phyloP scores from a whole-genome alignment of 1,284 basidiomycete genomes.

The Athelia sp. region DNA sequence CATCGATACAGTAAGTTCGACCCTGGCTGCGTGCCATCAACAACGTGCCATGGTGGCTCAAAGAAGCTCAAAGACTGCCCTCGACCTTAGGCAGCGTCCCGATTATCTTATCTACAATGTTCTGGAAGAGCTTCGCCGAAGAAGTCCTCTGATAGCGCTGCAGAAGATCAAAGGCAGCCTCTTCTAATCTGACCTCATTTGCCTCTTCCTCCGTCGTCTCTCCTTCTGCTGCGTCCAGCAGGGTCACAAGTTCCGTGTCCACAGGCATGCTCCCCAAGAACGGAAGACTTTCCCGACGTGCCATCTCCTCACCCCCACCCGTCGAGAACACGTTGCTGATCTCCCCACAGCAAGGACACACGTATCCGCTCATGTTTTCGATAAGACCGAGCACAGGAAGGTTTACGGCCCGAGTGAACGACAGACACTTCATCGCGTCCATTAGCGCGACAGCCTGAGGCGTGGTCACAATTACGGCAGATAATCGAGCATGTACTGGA shows the following conservation, averaged over 20 bases:
- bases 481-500: constrained; percentile 76
- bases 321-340: constrained; percentile 94
- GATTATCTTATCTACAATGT: constrained; percentile 41
- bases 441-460: constrained; percentile 95
- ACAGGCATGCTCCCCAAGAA: constrained; percentile 94
- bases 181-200: constrained; percentile 12
- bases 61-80: not conserved
- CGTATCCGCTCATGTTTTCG: constrained; percentile 99
- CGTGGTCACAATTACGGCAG: constrained; percentile 91
- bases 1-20: too few relatives aligned
- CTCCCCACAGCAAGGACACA: constrained; percentile 93
- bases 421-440: constrained; percentile 94
- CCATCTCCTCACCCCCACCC: constrained; percentile 89
- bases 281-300: constrained; percentile 62
- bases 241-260: constrained; percentile 85
- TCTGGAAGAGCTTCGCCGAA: constrained; percentile 55
- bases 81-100: constrained; percentile 12
- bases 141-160: constrained; percentile 54
- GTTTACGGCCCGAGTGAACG: constrained; percentile 85
- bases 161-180: constrained; percentile 41
- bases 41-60: too few relatives aligned
- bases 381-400: constrained; percentile 92
- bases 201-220: constrained; percentile 14
- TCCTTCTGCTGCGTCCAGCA: constrained; percentile 72
- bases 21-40: too few relatives aligned